Conservation (phyloP, 179 eudicot species). For the Corrigiola litoralis region DNA sequence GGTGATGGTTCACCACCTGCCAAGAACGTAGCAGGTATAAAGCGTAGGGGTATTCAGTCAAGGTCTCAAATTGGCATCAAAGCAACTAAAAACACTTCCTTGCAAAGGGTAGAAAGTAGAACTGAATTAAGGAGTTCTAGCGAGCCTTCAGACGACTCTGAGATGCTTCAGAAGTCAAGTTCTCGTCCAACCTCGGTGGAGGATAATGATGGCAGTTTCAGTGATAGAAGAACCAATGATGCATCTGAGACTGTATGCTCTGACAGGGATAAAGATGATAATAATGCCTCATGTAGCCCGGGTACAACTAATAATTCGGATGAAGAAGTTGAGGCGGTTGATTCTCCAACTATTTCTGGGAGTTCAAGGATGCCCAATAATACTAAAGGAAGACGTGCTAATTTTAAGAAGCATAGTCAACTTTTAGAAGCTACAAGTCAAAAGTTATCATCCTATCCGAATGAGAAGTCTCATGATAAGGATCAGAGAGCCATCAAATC, state of each 20-base stretch:
- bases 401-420: slow-evolving; percentile 14
- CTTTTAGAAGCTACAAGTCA: slow-evolving; percentile 2
- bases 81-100: slow-evolving; percentile 26
- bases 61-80: slow-evolving; percentile 26
- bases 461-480: slow-evolving; percentile 17
- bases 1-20: slow-evolving; percentile 18
- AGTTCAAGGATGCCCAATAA: slow-evolving; percentile 8
- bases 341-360: slow-evolving; percentile 11
- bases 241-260: slow-evolving; percentile 15
- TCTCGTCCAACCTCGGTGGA: slow-evolving; percentile 21
- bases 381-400: slow-evolving; percentile 18
- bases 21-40: slow-evolving; percentile 16
- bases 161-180: slow-evolving; percentile 24
- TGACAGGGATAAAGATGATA: slow-evolving; percentile 15
- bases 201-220: slow-evolving; percentile 26
- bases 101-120: slow-evolving; percentile 30
- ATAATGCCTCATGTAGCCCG: slow-evolving; percentile 17
- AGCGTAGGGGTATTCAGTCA: slow-evolving; percentile 25
- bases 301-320: slow-evolving; percentile 9
- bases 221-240: slow-evolving; percentile 28
- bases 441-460: slow-evolving; percentile 15
- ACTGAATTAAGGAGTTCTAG: slow-evolving; percentile 18
- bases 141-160: slow-evolving; percentile 29
- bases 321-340: slow-evolving; percentile 21
- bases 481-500: slow-evolving; percentile 29